phyloP scores from a whole-genome alignment of 2,329 filamentous ascomycete genomes.

The Zasmidium angulare region DNA sequence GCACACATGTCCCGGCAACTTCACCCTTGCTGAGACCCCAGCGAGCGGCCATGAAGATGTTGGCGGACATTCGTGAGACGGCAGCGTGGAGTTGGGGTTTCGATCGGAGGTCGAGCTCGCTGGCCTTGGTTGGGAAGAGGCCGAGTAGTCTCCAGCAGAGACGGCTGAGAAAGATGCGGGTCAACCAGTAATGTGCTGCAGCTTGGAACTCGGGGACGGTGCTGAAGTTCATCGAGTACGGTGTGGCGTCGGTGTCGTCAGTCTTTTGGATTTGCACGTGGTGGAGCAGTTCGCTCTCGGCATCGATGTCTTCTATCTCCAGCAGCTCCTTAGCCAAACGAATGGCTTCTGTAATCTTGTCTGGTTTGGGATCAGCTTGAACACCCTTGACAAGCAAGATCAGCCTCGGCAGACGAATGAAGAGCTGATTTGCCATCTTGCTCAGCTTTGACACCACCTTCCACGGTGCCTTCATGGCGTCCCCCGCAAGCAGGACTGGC shows the following conservation, averaged over 20 bases:
- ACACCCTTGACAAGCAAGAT: slow-evolving; percentile 14
- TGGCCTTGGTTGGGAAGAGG: slow-evolving; percentile 13
- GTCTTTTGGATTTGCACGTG: slow-evolving; percentile 17
- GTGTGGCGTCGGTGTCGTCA: background rate
- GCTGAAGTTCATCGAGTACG: slow-evolving; percentile 17
- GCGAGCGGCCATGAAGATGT: slow-evolving; percentile 16
- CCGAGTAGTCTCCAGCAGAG: slow-evolving; percentile 17
- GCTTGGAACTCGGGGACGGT: slow-evolving; percentile 18
- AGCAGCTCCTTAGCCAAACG: slow-evolving; percentile 13
- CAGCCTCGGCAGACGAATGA: slow-evolving; percentile 18
- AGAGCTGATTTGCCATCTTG: slow-evolving; percentile 18
- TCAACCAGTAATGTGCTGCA: slow-evolving; percentile 18
- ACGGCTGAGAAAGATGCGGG: slow-evolving; percentile 14
- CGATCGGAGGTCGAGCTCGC: slow-evolving; percentile 1
- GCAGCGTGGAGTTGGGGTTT: slow-evolving; percentile 10
- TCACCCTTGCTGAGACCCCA: slow-evolving; percentile 16
- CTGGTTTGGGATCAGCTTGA: slow-evolving; percentile 1
- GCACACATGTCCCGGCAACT: slow-evolving; percentile 12
- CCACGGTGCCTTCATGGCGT: slow-evolving; percentile 11
- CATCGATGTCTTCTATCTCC: slow-evolving; percentile 12
- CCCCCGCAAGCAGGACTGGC: slow-evolving; percentile 13
- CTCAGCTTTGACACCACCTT: slow-evolving; percentile 7
- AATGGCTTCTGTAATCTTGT: slow-evolving; percentile 9
- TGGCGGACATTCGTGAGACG: slow-evolving; percentile 16
- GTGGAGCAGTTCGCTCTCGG: slow-evolving; percentile 17